Conservation (phyloP, 2,329 filamentous ascomycete genomes). For the Phoma sp. region DNA sequence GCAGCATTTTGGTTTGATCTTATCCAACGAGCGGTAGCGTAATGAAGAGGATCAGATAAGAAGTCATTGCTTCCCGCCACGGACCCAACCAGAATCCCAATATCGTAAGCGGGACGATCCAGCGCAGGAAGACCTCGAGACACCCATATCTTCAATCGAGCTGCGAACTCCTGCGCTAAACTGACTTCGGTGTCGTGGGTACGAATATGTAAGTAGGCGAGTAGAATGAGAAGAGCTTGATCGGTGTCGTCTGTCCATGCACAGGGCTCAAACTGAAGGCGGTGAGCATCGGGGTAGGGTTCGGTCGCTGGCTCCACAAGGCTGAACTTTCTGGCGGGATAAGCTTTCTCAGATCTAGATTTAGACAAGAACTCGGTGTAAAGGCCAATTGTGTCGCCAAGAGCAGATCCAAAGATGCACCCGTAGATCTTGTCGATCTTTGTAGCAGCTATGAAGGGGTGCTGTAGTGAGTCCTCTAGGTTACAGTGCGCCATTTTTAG, state of each 20-base stretch:
- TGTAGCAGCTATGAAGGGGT: conserved; percentile 40
- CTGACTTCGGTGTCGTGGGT: conserved; percentile 33
- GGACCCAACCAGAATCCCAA: conserved; percentile 57
- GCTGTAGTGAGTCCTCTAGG: conserved; percentile 10
- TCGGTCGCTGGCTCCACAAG: conserved; percentile 52
- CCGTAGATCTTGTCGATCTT: conserved; percentile 53
- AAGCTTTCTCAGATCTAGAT: conserved; percentile 43
- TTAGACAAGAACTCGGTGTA: conserved; percentile 62
- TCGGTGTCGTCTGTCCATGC: conserved; percentile 66
- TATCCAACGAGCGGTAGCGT: conserved; percentile 54
- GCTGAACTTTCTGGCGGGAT: conserved; percentile 52
- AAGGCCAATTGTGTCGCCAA: conserved; percentile 63
- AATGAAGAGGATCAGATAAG: conserved; percentile 50
- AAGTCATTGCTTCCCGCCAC: conserved; percentile 54
- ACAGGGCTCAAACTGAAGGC: conserved; percentile 41
- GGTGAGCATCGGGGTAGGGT: conserved; percentile 55
- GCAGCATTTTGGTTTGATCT: conserved; percentile 51
- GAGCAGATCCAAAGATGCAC: conserved; percentile 59
- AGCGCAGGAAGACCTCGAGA: conserved; percentile 57
- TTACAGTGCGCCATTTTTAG: neutral
- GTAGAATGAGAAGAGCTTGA: conserved; percentile 59
- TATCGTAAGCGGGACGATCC: conserved; percentile 57
- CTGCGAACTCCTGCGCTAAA: conserved; percentile 52
- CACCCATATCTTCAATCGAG: conserved; percentile 58
- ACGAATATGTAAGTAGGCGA: conserved; percentile 57